Conservation (phyloP, 495 filamentous ascomycete genomes). For the Aspergillus asperescens region DNA sequence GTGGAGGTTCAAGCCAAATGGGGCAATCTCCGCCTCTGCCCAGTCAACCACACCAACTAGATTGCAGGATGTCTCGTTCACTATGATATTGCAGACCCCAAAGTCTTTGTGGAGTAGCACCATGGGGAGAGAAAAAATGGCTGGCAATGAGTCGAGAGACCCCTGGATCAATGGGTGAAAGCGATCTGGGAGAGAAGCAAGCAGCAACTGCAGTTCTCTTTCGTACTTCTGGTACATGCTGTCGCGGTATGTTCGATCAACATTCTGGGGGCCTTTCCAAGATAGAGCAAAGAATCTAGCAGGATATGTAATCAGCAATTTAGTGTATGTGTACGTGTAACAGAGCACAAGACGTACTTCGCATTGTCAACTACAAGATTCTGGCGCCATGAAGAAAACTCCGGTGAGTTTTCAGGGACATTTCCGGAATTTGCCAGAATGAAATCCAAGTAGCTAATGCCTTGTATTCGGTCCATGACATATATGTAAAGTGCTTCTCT, state of each 20-base stretch:
- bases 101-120: slow-evolving; percentile 37
- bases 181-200: slow-evolving; percentile 27
- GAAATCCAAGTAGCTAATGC: slow-evolving; percentile 34
- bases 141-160: slow-evolving; percentile 24
- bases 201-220: slow-evolving; percentile 27
- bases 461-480: slow-evolving; percentile 32
- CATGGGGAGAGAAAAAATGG: slow-evolving; percentile 36
- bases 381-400: slow-evolving; percentile 28
- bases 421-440: slow-evolving; percentile 24
- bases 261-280: slow-evolving; percentile 29
- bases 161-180: slow-evolving; percentile 32
- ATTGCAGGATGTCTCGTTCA: slow-evolving; percentile 29
- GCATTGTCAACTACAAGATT: slow-evolving; percentile 30
- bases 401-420: slow-evolving; percentile 26
- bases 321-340: background rate
- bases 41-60: slow-evolving; percentile 40
- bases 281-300: slow-evolving; percentile 33
- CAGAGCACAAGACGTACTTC: slow-evolving; percentile 13
- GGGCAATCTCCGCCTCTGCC: slow-evolving; percentile 35
- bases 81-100: slow-evolving; percentile 35
- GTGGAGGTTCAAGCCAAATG: slow-evolving; percentile 38
- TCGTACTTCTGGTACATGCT: slow-evolving; percentile 20
- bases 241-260: slow-evolving; percentile 22
- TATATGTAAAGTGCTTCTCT: slow-evolving; percentile 37
- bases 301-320: slow-evolving; percentile 8